These are phyloP conservation scores for Coemansia sp. DNA, from an alignment of 192 early-diverging fungal genomes.

Conservation along the genomic window DNA sequence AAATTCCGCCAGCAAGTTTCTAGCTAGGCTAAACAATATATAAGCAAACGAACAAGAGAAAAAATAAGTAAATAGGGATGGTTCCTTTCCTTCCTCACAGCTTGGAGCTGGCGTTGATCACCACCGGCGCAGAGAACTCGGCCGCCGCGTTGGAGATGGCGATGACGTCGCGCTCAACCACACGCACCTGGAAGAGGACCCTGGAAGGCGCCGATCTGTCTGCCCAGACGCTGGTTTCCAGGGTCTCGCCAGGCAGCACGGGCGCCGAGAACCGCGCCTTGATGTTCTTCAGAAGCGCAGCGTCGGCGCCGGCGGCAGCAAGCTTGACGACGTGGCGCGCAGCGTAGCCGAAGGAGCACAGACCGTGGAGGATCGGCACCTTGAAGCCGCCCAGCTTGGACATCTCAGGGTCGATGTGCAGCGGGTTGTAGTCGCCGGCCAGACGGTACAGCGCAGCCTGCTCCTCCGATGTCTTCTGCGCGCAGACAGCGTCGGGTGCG, in stretches of 20 bases:
- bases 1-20: too few relatives aligned
- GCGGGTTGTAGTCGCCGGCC: constrained; percentile 94
- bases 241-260: constrained; percentile 96
- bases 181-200: constrained; percentile 91
- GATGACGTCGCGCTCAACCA: constrained; percentile 90
- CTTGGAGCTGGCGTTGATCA: constrained; percentile 27
- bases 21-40: neutral
- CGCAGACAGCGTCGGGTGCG: constrained; percentile 77
- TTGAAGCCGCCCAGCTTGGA: constrained; percentile 93
- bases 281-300: constrained; percentile 72
- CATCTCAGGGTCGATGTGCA: constrained; percentile 98
- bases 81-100: constrained; percentile 10
- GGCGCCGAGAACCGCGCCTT: constrained; percentile 89
- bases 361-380: constrained; percentile 94
- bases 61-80: neutral
- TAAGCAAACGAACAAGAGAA: neutral
- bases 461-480: constrained; percentile 86
- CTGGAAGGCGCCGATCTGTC: constrained; percentile 73
- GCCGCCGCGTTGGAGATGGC: constrained; percentile 92
- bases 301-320: constrained; percentile 71
- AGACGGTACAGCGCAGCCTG: constrained; percentile 97
- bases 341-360: constrained; percentile 91
- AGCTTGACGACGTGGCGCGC: constrained; percentile 84
- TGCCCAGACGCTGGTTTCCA: constrained; percentile 96
- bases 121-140: constrained; percentile 60